Conservation (phyloP, 345 rosid genomes). For the Microthlaspi erraticum region DNA sequence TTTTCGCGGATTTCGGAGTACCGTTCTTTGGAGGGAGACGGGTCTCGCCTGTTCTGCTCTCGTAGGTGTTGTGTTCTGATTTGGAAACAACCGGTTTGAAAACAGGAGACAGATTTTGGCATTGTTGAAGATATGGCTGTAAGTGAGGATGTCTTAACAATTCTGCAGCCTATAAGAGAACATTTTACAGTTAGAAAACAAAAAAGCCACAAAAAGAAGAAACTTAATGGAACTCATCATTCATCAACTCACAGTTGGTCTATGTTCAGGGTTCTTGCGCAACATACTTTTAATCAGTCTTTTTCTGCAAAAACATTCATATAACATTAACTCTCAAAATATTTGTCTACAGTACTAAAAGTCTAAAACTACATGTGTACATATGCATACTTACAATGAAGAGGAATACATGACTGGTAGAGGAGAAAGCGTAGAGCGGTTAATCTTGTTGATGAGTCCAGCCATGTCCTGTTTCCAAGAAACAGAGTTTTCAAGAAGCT, state of each 20-base stretch:
- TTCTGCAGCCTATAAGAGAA: constrained; percentile 76
- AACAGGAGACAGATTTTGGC: constrained; percentile 67
- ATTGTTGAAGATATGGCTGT: constrained; percentile 76
- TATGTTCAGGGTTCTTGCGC: constrained; percentile 82
- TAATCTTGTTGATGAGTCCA: constrained; percentile 89
- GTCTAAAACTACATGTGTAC: neutral
- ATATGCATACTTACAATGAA: constrained; percentile 64
- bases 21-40: constrained; percentile 44
- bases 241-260: constrained; percentile 71
- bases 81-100: constrained; percentile 79
- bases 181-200: neutral
- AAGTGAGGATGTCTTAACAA: constrained; percentile 89
- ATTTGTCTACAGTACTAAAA: constrained; percentile 1
- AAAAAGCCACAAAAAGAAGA: neutral
- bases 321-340: neutral
- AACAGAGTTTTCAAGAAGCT: constrained; percentile 14
- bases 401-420: constrained; percentile 93
- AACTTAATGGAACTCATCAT: constrained; percentile 10
- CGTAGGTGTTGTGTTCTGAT: constrained; percentile 56
- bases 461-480: constrained; percentile 77
- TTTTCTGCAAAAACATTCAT: constrained; percentile 59
- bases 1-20: constrained; percentile 21
- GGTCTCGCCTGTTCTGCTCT: constrained; percentile 60
- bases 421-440: constrained; percentile 88
- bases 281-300: constrained; percentile 89